Conservation (phyloP, 495 filamentous ascomycete genomes). For the Paragyromitra xinjiangensis region DNA sequence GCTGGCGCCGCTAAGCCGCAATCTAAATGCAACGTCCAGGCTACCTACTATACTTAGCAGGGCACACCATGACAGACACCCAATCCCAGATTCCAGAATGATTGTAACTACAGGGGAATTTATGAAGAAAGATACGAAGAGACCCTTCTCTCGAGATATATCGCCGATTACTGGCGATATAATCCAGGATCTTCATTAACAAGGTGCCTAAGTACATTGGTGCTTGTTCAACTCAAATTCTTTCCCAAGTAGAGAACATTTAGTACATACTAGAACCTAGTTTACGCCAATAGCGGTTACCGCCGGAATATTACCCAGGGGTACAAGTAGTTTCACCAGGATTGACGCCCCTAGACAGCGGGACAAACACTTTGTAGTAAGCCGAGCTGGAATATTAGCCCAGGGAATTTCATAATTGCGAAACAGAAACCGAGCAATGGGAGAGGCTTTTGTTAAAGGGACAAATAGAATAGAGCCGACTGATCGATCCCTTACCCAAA, state of each 20-base stretch:
- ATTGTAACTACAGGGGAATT: not conserved
- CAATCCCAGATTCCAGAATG: not conserved
- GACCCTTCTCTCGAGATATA: not conserved
- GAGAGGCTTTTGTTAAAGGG: not conserved
- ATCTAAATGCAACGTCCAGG: conserved; percentile 26
- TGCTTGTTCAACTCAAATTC: not conserved
- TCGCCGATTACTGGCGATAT: not conserved
- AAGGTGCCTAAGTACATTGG: not conserved
- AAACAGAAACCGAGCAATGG: not conserved
- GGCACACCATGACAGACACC: not conserved
- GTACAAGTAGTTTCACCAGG: conserved; percentile 18
- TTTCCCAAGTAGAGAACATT: conserved; percentile 2
- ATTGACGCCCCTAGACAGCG: not conserved
- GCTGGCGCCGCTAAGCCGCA: conserved; percentile 30
- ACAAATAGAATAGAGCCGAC: not conserved
- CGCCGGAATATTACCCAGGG: conserved; percentile 20
- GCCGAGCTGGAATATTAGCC: not conserved
- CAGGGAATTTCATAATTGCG: conserved; percentile 11
- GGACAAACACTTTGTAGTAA: conserved; percentile 15
- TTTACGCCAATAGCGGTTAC: not conserved
- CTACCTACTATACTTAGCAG: not conserved
- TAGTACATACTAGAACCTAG: not conserved
- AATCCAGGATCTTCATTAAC: not conserved
- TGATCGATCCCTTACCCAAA: conserved; percentile 12
- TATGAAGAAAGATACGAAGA: not conserved